A percentile compares a stretch with the other conserved stretches of the same genome.
Conservation (phyloP, 108 stramenopile genomes). For the Discostella pseudostelligera region DNA sequence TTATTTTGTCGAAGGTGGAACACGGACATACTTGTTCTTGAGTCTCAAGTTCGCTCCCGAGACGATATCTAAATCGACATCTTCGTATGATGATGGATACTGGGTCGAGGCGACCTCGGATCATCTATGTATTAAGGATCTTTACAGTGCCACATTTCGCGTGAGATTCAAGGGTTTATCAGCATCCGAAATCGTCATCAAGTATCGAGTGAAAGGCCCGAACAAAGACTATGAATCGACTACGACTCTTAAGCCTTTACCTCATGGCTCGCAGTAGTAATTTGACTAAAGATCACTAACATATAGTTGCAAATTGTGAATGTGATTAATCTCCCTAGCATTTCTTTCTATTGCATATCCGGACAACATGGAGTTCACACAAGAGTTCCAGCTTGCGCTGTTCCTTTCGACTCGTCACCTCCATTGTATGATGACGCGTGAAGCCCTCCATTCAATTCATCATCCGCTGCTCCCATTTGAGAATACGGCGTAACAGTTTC, state of each 20-base stretch:
- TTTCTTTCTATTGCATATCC: no score
- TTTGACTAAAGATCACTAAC: no score
- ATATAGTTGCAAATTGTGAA: no score
- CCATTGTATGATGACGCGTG: background rate
- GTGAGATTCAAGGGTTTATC: conserved; percentile 58
- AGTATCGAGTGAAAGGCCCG: conserved; percentile 69
- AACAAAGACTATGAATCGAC: conserved; percentile 71
- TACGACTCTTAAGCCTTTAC: conserved; percentile 53
- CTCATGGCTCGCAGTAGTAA: background rate
- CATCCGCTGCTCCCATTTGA: conserved; percentile 27
- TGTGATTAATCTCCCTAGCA: no score
- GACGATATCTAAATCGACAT: conserved; percentile 21
- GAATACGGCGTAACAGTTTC: conserved; percentile 48
- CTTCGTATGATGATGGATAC: conserved; percentile 18
- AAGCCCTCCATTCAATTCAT: conserved; percentile 29
- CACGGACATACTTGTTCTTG: conserved; percentile 62
- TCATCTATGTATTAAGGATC: conserved; percentile 75
- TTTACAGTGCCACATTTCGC: conserved; percentile 59
- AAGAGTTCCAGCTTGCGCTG: conserved; percentile 10
- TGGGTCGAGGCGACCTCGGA: conserved; percentile 66
- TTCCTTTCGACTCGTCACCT: conserved; percentile 17
- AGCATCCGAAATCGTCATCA: conserved; percentile 59
- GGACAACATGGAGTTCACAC: conserved; percentile 1
- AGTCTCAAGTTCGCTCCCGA: conserved; percentile 59
- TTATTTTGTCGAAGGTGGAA: conserved; percentile 66